Base-by-base conservation (phyloP, 768 basidiomycete genomes). In the Xerocomellus chrysenteron region DNA sequence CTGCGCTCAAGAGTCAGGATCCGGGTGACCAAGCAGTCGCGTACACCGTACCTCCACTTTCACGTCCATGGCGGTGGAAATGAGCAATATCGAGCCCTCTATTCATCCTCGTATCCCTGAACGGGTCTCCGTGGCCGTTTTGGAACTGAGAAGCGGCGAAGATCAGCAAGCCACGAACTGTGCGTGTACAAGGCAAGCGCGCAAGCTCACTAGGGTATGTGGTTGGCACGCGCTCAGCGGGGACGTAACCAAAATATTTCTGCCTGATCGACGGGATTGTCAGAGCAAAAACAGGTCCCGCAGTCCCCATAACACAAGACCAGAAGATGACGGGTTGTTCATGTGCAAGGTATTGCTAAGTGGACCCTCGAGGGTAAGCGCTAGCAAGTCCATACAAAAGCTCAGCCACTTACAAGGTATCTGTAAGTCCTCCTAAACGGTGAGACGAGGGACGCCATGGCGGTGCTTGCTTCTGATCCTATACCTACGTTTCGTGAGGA, bases 311-410 rank as follows among this genome's bases (percentile, higher is more conserved):
- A 47, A 86, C 73, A 68, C 86, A 79, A 12, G 93, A 93, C 75
- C 86, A 96, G 78, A 94, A 94, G 71, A 94, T 83, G 71, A 92
- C 90, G 30, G 93, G 93, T 65, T 82, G 84, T 74, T 96, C 93
- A 74, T 96, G 93, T 37, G 93, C 92, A 64, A 87, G 84, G 46
- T 88, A 84, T 92, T 93, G 91, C 93, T 95, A 49, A 11, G 28
- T 21, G 11, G 21, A 33, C 13, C 16, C 10, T 28, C 10, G 32
- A 17, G 9, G 4, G 28, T 55, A 19, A 57, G 44, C 24, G 4
- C 8, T 14, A n/a, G 10, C 1, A 43, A 16, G 26, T 5, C 2
- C 0, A 9, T 7, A 36, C 36, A 26, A n/a, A 33, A n/a, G n/a
- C 3, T 13, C 19, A 17, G 9, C 2, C 3, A 43, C 68, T 46